These are phyloP conservation scores for Peniophora sp. DNA, from an alignment of 1,284 basidiomycete species.

Conservation along the genomic window DNA sequence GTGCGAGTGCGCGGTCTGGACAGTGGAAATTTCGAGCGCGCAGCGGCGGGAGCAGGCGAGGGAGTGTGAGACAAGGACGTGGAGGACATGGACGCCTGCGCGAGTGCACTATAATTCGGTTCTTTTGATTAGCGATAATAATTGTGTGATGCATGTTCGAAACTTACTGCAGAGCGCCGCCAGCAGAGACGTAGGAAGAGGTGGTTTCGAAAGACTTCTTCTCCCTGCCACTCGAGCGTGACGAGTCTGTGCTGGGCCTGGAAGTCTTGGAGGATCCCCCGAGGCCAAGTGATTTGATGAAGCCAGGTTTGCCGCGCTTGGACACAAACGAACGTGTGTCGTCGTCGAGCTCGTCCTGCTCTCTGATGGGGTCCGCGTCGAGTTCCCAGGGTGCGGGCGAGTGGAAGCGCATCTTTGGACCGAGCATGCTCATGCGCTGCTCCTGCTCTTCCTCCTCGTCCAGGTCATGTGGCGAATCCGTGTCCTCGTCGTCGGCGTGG, in stretches of 20 bases:
- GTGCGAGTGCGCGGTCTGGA: conserved; percentile 24
- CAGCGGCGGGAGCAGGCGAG: conserved; percentile 24
- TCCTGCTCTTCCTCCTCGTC: conserved; percentile 32
- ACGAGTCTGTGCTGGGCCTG: conserved; percentile 58
- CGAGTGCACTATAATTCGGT: conserved; percentile 28
- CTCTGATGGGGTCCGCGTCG: conserved; percentile 37
- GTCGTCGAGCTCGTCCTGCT: conserved; percentile 37
- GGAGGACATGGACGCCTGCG: conserved; percentile 53
- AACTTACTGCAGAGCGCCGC: conserved; percentile 54
- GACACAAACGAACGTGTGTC: conserved; percentile 19
- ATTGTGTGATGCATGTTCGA: not conserved
- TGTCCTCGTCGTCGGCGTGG: conserved; percentile 20
- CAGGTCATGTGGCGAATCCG: conserved; percentile 20
- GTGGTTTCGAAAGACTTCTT: conserved; percentile 56
- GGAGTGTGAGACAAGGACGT: conserved; percentile 31
- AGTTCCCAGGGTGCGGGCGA: conserved; percentile 75
- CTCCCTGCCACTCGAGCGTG: conserved; percentile 36
- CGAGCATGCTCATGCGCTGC: conserved; percentile 57
- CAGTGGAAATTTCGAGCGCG: conserved; percentile 27
- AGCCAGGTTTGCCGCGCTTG: conserved; percentile 19
- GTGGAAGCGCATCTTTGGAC: conserved; percentile 74
- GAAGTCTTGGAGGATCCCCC: conserved; percentile 18
- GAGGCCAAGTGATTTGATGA: conserved; percentile 38
- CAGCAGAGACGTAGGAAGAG: conserved; percentile 35
- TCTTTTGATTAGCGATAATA: not conserved